Conservation (phyloP, 805 yeast genomes). For the Maudiozyma serrabonitensis region DNA sequence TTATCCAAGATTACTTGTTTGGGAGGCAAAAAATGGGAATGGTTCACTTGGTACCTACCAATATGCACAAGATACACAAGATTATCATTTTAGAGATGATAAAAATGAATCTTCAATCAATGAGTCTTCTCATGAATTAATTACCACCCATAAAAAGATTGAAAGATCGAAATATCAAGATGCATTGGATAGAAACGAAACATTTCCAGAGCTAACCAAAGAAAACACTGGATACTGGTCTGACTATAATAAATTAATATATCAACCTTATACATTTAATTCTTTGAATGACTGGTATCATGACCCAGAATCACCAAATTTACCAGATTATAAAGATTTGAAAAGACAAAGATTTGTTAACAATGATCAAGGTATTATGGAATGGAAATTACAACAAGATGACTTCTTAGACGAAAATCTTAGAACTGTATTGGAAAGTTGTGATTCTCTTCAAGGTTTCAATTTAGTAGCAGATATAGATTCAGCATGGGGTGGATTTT, state of each 20-base stretch:
- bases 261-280: slow-evolving; percentile 50
- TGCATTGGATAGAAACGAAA: slow-evolving; percentile 44
- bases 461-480: slow-evolving; percentile 63
- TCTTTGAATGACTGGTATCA: slow-evolving; percentile 51
- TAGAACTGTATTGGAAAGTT: slow-evolving; percentile 56
- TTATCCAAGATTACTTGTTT: slow-evolving; percentile 73
- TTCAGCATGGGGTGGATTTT: slow-evolving; percentile 77
- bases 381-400: slow-evolving; percentile 36
- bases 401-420: slow-evolving; percentile 52
- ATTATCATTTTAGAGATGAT: slow-evolving; percentile 11
- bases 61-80: slow-evolving; percentile 29
- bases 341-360: slow-evolving; percentile 31
- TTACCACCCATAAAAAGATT: slow-evolving; percentile 30
- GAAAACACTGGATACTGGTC: slow-evolving; percentile 62
- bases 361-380: slow-evolving; percentile 50
- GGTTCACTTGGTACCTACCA: slow-evolving; percentile 57
- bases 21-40: slow-evolving; percentile 71
- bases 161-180: slow-evolving; percentile 52
- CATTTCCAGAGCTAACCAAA: slow-evolving; percentile 29
- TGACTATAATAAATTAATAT: slow-evolving; percentile 61
- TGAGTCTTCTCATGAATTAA: slow-evolving; percentile 8
- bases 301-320: slow-evolving; percentile 18
- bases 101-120: slow-evolving; percentile 6
- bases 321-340: slow-evolving; percentile 23
- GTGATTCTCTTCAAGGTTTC: slow-evolving; percentile 67